Evolutionary conservation across 495 filamentous ascomycete species (phyloP).

Genomic region (Parachaetomium inaequale): DNA sequence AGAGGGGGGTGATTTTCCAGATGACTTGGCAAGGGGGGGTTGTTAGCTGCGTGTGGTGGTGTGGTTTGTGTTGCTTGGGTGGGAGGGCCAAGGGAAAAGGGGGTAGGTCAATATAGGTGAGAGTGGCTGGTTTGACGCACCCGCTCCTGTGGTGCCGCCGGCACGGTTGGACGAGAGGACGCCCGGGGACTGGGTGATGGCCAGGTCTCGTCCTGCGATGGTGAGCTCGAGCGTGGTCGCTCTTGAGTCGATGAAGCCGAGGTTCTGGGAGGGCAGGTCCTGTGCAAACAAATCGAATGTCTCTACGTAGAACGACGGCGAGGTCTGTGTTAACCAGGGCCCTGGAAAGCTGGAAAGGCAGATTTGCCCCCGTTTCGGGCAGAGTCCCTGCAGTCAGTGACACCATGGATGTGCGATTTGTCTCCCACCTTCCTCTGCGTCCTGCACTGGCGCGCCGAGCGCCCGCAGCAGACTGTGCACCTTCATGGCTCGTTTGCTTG

Average conservation of each 20-base stretch:
- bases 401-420: neutral
- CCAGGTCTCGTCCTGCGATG: slow-evolving; percentile 65
- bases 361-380: neutral
- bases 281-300: slow-evolving; percentile 81
- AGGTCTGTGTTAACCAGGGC: slow-evolving; percentile 8
- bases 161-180: slow-evolving; percentile 72
- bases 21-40: slow-evolving; percentile 48
- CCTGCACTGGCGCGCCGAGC: slow-evolving; percentile 47
- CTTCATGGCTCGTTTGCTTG: slow-evolving; percentile 27
- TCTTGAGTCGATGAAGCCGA: slow-evolving; percentile 79
- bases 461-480: slow-evolving; percentile 34
- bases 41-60: neutral
- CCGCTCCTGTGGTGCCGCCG: slow-evolving; percentile 88
- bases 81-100: slow-evolving; percentile 3
- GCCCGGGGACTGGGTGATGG: slow-evolving; percentile 80
- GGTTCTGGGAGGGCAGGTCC: slow-evolving; percentile 66
- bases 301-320: slow-evolving; percentile 55
- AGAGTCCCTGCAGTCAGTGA: neutral
- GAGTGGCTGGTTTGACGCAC: slow-evolving; percentile 41
- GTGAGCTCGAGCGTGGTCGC: slow-evolving; percentile 62
- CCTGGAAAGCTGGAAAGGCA: neutral
- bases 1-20: slow-evolving; percentile 87
- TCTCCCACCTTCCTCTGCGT: slow-evolving; percentile 19
- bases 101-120: neutral
- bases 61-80: slow-evolving; percentile 10